phyloP scores from a whole-genome alignment of 768 basidiomycete genomes.

The Hebeloma cylindrosporum region DNA sequence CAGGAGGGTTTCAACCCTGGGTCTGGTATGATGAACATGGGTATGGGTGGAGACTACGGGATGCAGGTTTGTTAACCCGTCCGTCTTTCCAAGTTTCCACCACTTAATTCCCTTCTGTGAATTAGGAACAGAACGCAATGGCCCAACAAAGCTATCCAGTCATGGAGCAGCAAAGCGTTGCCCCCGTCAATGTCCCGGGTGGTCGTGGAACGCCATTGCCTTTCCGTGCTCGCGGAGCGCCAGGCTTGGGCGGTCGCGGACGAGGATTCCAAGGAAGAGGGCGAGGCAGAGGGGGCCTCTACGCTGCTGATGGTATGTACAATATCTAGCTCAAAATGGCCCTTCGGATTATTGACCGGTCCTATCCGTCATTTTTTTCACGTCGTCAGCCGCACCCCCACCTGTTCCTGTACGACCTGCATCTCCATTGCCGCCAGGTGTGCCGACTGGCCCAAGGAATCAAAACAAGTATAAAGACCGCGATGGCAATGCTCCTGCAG shows the following conservation, averaged over 20 bases:
- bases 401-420: constrained; percentile 69
- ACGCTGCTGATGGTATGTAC: constrained; percentile 39
- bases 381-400: constrained; percentile 31
- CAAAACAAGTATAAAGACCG: constrained; percentile 91
- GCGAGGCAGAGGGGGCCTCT: constrained; percentile 44
- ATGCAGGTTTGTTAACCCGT: constrained; percentile 61
- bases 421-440: constrained; percentile 82
- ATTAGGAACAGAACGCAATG: constrained; percentile 63
- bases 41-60: constrained; percentile 65
- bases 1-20: constrained; percentile 45
- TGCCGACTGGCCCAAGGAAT: constrained; percentile 85
- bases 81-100: constrained; percentile 20
- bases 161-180: constrained; percentile 53
- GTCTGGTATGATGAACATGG: constrained; percentile 67
- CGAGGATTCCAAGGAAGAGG: constrained; percentile 42
- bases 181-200: constrained; percentile 48
- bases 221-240: constrained; percentile 39
- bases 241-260: constrained; percentile 39
- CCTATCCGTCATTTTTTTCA: not conserved
- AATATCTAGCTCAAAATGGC: constrained; percentile 11
- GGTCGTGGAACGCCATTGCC: constrained; percentile 37
- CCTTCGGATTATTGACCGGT: constrained; percentile 9
- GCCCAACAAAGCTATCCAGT: constrained; percentile 67
- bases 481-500: constrained; percentile 80
- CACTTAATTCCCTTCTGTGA: not conserved